A percentile compares a stretch with the other conserved stretches of the same genome.
Conservation (phyloP, 208 protist genomes). For the Leptomonas pyrrhocoris region DNA sequence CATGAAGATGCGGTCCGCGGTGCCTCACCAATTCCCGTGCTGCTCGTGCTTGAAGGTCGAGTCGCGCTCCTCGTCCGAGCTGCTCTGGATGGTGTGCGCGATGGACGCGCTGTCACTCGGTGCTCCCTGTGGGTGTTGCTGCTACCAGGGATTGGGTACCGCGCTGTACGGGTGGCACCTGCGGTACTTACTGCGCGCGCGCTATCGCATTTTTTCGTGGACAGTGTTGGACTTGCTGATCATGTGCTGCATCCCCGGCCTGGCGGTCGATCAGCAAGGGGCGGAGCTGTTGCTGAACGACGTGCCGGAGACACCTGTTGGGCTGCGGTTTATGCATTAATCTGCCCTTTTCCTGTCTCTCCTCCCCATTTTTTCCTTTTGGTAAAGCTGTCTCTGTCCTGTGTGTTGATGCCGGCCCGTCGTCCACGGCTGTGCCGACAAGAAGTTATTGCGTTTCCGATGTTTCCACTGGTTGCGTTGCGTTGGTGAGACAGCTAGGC, state of each 20-base stretch:
- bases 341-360: neutral
- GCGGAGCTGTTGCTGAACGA: conserved; percentile 53
- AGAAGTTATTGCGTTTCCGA: too few species aligned
- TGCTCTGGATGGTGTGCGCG: conserved; percentile 43
- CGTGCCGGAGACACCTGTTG: conserved; percentile 14
- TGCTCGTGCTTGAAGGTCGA: conserved; percentile 42
- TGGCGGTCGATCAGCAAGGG: conserved; percentile 64
- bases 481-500: too few species aligned
- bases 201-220: conserved; percentile 56
- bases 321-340: conserved; percentile 30
- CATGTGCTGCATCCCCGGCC: conserved; percentile 52
- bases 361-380: neutral
- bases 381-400: neutral
- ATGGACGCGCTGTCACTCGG: conserved; percentile 59
- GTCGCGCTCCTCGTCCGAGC: conserved; percentile 26
- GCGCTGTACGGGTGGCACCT: conserved; percentile 62
- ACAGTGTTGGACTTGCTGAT: conserved; percentile 34
- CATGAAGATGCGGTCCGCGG: conserved; percentile 36
- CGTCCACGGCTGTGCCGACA: too few species aligned
- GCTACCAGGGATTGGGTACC: conserved; percentile 77
- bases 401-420: too few species aligned
- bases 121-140: conserved; percentile 50
- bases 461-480: too few species aligned
- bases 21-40: conserved; percentile 35
- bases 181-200: conserved; percentile 69